Evolutionary conservation across 192 early-diverging fungal genomes (phyloP).

Genomic region (Dissophora globulifera): DNA sequence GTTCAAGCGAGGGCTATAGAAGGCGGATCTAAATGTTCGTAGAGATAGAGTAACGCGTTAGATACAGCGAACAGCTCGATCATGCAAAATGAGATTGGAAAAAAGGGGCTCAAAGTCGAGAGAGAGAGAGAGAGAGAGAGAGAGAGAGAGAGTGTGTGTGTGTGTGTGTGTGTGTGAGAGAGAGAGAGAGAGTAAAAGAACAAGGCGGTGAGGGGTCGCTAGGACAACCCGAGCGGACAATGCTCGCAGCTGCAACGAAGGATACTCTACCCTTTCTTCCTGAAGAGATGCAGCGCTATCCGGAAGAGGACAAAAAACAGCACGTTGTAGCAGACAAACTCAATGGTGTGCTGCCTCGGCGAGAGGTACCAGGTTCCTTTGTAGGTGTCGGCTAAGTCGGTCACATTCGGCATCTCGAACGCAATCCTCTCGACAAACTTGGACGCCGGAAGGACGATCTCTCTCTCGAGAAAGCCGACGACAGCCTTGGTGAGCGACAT

Average conservation of each 20-base stretch:
- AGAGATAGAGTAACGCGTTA: too few species aligned
- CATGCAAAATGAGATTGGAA: too few species aligned
- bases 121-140: not conserved
- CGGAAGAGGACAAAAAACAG: constrained; percentile 48
- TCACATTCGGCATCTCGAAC: constrained; percentile 44
- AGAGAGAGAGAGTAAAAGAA: too few species aligned
- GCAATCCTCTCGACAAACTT: constrained; percentile 42
- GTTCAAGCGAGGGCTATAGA: constrained; percentile 47
- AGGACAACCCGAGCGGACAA: too few species aligned
- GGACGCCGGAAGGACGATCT: constrained; percentile 37
- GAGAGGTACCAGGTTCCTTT: constrained; percentile 54
- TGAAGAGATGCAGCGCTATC: constrained; percentile 32
- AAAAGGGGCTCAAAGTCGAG: too few species aligned
- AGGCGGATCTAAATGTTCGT: constrained; percentile 48
- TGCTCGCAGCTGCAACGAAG: too few species aligned
- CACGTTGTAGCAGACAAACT: constrained; percentile 52
- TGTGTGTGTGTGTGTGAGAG: too few species aligned
- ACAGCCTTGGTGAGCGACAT: constrained; percentile 34
- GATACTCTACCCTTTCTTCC: constrained; percentile 45
- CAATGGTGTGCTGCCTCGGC: constrained; percentile 47
- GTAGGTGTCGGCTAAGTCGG: constrained; percentile 51
- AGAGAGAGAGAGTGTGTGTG: too few species aligned
- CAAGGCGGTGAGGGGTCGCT: too few species aligned
- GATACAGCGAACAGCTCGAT: too few species aligned
- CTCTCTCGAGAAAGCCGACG: constrained; percentile 26